These are phyloP conservation scores for Fraxinus sp. DNA, from an alignment of 305 asterid genomes.

Conservation along the genomic window DNA sequence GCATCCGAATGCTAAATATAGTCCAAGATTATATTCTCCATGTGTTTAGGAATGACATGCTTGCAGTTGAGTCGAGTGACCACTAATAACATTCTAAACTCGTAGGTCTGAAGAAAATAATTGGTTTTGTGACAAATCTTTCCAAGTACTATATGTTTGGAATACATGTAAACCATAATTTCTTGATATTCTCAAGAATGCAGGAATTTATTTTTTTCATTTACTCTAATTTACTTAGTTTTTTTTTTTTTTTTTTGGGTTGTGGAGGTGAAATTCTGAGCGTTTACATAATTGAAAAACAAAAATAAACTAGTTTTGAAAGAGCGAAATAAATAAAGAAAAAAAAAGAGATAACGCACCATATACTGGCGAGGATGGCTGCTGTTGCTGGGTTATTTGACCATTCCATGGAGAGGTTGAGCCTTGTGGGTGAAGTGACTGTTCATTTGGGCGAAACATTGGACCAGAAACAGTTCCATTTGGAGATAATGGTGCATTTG, in stretches of 20 bases:
- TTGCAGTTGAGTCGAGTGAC: background rate
- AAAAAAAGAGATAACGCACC: conserved; percentile 41
- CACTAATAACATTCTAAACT: background rate
- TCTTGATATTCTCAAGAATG: background rate
- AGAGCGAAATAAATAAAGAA: background rate
- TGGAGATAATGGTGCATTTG: conserved; percentile 46
- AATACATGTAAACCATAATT: background rate
- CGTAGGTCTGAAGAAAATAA: background rate
- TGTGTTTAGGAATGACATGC: background rate
- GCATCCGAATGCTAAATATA: background rate
- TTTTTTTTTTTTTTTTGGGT: no score
- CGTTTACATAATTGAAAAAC: background rate
- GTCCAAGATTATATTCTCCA: background rate
- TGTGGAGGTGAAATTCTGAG: background rate
- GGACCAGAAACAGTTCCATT: conserved; percentile 61
- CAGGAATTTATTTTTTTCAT: background rate
- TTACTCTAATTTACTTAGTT: background rate
- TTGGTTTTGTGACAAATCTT: background rate
- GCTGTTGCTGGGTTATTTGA: conserved; percentile 66
- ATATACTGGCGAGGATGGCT: conserved; percentile 67
- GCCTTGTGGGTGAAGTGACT: conserved; percentile 53
- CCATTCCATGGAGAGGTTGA: conserved; percentile 65
- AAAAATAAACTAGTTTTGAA: background rate
- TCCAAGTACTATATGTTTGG: background rate
- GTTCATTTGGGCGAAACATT: conserved; percentile 51